Evolutionary conservation across 2,329 filamentous ascomycete species (phyloP).

Genomic region (Trematosphaeria pertusa): DNA sequence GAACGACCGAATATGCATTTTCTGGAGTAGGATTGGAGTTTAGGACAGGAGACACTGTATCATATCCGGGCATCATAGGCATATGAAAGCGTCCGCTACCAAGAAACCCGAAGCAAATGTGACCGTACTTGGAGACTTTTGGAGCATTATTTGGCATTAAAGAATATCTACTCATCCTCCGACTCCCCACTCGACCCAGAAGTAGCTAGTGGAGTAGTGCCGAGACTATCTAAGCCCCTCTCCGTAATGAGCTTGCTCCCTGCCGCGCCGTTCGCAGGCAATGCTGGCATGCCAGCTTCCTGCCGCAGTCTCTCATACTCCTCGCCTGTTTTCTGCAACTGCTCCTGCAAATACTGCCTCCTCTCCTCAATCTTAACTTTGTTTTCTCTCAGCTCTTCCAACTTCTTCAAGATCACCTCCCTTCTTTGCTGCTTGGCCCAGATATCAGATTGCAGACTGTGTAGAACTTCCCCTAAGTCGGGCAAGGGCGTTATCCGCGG

Average conservation of each 20-base stretch:
- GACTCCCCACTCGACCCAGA: slow-evolving; percentile 32
- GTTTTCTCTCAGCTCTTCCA: slow-evolving; percentile 73
- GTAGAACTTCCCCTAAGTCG: slow-evolving; percentile 71
- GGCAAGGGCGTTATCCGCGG: slow-evolving; percentile 81
- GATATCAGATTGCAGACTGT: slow-evolving; percentile 67
- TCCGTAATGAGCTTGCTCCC: slow-evolving; percentile 37
- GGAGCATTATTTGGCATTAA: background rate
- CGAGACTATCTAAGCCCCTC: slow-evolving; percentile 46
- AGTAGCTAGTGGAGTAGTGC: slow-evolving; percentile 41
- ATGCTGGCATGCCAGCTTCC: slow-evolving; percentile 52
- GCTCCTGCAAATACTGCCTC: slow-evolving; percentile 79
- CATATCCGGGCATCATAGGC: background rate
- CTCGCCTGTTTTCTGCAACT: slow-evolving; percentile 82
- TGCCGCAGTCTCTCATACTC: slow-evolving; percentile 67
- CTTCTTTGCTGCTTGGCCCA: slow-evolving; percentile 67
- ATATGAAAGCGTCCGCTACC: too few relatives aligned
- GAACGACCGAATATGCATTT: slow-evolving; percentile 9
- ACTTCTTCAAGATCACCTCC: slow-evolving; percentile 64
- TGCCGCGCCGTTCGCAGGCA: slow-evolving; percentile 35
- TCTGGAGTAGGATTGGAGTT: slow-evolving; percentile 6
- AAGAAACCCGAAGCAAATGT: too few relatives aligned
- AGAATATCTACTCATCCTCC: slow-evolving; percentile 33
- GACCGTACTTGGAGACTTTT: background rate
- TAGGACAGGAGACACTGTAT: background rate
- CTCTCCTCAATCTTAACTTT: slow-evolving; percentile 71